Evolutionary conservation across 1,139 yeast species (phyloP).

Genomic region (Blastobotrys capitulatus): DNA sequence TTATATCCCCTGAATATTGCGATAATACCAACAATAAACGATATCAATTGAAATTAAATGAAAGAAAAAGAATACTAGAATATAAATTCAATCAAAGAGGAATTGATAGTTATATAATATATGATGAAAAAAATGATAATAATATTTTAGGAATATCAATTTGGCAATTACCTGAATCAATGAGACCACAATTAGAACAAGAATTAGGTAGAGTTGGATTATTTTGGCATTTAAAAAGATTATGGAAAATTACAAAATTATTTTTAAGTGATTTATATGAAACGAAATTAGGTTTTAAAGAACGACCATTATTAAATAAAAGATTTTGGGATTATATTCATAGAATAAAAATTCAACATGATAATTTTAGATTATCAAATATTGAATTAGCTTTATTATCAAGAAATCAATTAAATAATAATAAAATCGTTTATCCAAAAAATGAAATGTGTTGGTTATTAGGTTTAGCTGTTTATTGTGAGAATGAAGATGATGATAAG

Average conservation of each 20-base stretch:
- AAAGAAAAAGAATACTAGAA: constrained; percentile 2
- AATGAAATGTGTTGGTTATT: constrained; percentile 4
- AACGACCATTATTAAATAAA: neutral
- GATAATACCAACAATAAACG: constrained; percentile 4
- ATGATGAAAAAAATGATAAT: neutral
- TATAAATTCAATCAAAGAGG: neutral
- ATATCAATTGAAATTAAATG: neutral
- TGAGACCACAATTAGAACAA: constrained; percentile 10
- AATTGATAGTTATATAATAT: neutral
- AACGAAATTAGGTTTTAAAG: neutral
- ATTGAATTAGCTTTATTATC: neutral
- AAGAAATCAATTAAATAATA: neutral
- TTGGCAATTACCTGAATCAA: constrained; percentile 13
- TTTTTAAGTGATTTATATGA: neutral
- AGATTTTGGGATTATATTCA: neutral
- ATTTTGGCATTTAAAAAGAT: neutral
- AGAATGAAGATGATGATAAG: constrained; percentile 32
- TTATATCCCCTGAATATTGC: neutral
- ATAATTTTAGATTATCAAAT: neutral
- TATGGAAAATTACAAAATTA: neutral
- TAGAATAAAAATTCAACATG: neutral
- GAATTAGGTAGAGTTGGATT: constrained; percentile 11
- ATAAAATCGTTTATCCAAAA: constrained; percentile 6
- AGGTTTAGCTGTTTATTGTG: constrained; percentile 25
- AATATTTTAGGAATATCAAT: constrained; percentile 11